phyloP scores from a whole-genome alignment of 768 basidiomycete species.

The Panaeolus cyanescens region DNA sequence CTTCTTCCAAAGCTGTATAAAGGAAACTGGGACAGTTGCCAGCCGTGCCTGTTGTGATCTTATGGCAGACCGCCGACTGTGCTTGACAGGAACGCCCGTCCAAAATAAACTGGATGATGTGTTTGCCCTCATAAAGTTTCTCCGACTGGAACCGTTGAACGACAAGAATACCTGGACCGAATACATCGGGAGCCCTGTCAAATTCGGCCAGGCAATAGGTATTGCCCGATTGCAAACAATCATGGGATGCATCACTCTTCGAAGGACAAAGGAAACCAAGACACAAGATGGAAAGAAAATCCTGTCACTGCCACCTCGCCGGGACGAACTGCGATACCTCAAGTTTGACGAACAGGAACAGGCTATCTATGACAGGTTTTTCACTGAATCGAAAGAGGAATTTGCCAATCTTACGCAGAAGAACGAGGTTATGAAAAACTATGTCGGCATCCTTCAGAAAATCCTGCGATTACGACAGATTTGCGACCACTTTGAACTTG shows the following conservation, averaged over 20 bases:
- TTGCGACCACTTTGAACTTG: constrained; percentile 93
- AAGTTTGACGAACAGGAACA: constrained; percentile 84
- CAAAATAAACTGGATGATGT: constrained; percentile 99
- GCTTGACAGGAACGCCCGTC: constrained; percentile 97
- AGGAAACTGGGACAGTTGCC: constrained; percentile 92
- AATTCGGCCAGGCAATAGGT: constrained; percentile 87
- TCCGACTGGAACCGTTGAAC: constrained; percentile 89
- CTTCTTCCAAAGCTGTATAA: constrained; percentile 74
- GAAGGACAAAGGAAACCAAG: constrained; percentile 92
- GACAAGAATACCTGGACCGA: constrained; percentile 94
- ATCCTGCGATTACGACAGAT: constrained; percentile 96
- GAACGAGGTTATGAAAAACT: constrained; percentile 97
- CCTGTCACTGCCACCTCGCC: constrained; percentile 86
- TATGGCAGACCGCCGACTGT: constrained; percentile 88
- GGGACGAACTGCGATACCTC: constrained; percentile 84
- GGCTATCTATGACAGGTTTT: constrained; percentile 85
- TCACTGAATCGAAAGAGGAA: constrained; percentile 87
- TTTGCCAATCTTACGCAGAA: constrained; percentile 85
- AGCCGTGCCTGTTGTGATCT: constrained; percentile 96
- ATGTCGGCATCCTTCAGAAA: constrained; percentile 96
- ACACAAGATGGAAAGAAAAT: constrained; percentile 81
- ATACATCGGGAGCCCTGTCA: constrained; percentile 90
- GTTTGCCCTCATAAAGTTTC: constrained; percentile 94
- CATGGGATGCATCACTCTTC: constrained; percentile 95
- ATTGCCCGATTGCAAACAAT: constrained; percentile 93